Evolutionary conservation across 164 flowering plant species (phyloP), one percentile per base, ranked within the genome.

Genomic region (Kalanchoe fedtschenkoi): DNA sequence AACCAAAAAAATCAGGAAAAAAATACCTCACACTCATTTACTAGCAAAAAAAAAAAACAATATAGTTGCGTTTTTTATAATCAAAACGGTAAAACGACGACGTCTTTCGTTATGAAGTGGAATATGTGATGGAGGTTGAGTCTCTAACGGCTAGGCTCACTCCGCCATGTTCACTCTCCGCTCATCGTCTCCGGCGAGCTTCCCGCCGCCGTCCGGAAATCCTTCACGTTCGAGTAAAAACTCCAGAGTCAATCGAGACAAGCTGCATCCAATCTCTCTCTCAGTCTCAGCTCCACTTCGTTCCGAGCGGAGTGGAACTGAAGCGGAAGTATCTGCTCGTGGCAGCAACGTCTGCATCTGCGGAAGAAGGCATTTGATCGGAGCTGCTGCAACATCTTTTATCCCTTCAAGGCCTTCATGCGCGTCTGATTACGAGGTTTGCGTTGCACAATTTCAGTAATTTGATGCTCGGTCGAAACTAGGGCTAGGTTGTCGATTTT

Each of bases 341-440:
- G 16, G 39, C 9, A 15, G 61, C 67, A 42, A 67, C 38, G 54
- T 65, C 39, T 84, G 82, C 62, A 64, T 55, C 5, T 77, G 81
- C 28, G 77, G 82, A 64, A 75, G 83, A 69, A 72, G 83, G 38
- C 76, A 56, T 55, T 75, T 80, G 37, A 65, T 82, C 24, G 76
- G 68, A 65, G 72, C 75, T 1, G 65, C 70, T 15, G 69, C 71
- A 2, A 34, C 76, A 3, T 46, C 76, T 35, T 21, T 75, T 5
- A 30, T 77, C 29, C 80, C 77, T 0, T 37, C 61, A 54, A 46
- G 46, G 10, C 58, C 73, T 13, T 60, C 77, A 11, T 10, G 15
- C 11, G 56, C 56, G 26, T 26, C 32, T 13, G 17, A 4, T 22
- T 26, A 51, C 56, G 26, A 51, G 56, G 56, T 51, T 11, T 51